These are phyloP conservation scores for Melanopsichium pennsylvanicum DNA, from an alignment of 1,284 basidiomycete species.

Conservation along the genomic window DNA sequence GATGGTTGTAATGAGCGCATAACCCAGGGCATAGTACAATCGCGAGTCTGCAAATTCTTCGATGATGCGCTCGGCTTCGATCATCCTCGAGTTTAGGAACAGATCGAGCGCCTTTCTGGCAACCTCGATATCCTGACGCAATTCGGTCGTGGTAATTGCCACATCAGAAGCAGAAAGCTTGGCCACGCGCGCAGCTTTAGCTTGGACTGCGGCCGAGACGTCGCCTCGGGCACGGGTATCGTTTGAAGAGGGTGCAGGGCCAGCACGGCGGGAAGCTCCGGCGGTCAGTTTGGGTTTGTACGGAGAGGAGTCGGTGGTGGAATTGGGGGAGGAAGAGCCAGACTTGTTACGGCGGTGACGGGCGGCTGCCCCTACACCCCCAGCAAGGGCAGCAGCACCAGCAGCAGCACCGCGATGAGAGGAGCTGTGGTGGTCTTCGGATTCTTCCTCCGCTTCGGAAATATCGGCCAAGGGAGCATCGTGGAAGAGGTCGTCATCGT, in stretches of 20 bases:
- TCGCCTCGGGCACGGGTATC: conserved; percentile 48
- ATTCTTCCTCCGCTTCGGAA: conserved; percentile 52
- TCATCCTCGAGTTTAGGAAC: conserved; percentile 65
- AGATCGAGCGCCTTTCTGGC: conserved; percentile 58
- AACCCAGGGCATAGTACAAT: conserved; percentile 64
- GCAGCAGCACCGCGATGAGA: conserved; percentile 10
- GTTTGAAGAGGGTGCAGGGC: conserved; percentile 14
- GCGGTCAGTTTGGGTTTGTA: conserved; percentile 44
- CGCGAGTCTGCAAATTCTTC: conserved; percentile 51
- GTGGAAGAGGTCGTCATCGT: conserved; percentile 50
- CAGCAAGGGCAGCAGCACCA: conserved; percentile 8
- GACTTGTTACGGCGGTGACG: conserved; percentile 34
- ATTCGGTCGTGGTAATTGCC: conserved; percentile 32
- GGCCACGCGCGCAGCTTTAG: conserved; percentile 56
- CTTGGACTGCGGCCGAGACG: conserved; percentile 36
- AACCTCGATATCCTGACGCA: conserved; percentile 51
- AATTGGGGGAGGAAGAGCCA: conserved; percentile 7
- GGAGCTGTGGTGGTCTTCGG: conserved; percentile 27
- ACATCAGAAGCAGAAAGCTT: conserved; percentile 57
- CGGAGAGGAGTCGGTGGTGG: conserved; percentile 7
- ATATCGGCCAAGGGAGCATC: conserved; percentile 59
- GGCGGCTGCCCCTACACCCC: conserved; percentile 15
- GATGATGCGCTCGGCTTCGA: conserved; percentile 62
- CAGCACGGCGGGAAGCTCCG: conserved; percentile 44
- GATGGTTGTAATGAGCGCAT: conserved; percentile 62